Evolutionary conservation across 1,284 basidiomycete genomes (phyloP).

Genomic region (Trametes hirsuta): DNA sequence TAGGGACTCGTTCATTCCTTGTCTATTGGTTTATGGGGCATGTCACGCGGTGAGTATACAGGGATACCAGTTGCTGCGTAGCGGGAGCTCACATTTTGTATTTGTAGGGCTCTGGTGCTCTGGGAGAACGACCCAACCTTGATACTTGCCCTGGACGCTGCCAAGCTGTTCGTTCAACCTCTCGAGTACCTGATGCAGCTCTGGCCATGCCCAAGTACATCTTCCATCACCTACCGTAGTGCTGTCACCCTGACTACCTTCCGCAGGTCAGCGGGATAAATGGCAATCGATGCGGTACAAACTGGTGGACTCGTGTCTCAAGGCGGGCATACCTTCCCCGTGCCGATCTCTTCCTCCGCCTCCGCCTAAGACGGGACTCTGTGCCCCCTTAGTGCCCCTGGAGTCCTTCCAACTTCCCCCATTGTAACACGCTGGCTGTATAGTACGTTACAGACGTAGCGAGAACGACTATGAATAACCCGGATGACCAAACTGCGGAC

Average conservation of each 20-base stretch:
- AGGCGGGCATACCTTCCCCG: too few species aligned
- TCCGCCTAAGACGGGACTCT: too few species aligned
- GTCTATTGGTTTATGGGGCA: constrained; percentile 79
- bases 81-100: constrained; percentile 4
- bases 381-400: too few species aligned
- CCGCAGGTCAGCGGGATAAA: not conserved
- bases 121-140: constrained; percentile 64
- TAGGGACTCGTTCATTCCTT: constrained; percentile 61
- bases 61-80: not conserved
- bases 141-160: constrained; percentile 63
- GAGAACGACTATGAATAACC: too few species aligned
- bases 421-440: too few species aligned
- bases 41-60: constrained; percentile 52
- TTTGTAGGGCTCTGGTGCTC: constrained; percentile 53
- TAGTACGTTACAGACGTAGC: too few species aligned
- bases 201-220: constrained; percentile 67
- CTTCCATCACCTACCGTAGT: not conserved
- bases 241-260: too few species aligned
- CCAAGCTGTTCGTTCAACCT: constrained; percentile 58
- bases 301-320: too few species aligned
- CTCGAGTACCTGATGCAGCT: constrained; percentile 64
- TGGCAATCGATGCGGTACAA: too few species aligned
- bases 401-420: too few species aligned
- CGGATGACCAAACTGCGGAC: too few species aligned
- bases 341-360: too few species aligned